These are phyloP conservation scores for Kondoa malvinella DNA, from an alignment of 768 basidiomycete species.

Conservation along the genomic window DNA sequence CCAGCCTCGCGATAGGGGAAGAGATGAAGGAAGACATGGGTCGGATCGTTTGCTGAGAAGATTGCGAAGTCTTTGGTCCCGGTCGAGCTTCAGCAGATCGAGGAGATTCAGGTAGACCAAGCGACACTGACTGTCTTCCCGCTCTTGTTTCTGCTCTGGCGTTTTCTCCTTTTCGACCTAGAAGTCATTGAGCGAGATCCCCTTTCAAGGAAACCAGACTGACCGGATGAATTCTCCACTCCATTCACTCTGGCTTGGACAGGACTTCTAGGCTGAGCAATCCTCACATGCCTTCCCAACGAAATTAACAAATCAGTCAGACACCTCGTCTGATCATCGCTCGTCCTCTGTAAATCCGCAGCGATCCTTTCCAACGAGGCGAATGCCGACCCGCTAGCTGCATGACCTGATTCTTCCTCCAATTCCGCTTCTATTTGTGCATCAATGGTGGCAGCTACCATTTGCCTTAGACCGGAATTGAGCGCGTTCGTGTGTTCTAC, in stretches of 20 bases:
- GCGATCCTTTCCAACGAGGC: not conserved
- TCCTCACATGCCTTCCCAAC: not conserved
- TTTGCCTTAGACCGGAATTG: not conserved
- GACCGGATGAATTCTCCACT: no score
- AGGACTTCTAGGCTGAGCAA: no score
- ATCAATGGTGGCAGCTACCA: not conserved
- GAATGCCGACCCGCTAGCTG: not conserved
- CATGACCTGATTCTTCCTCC: not conserved
- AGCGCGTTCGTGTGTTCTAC: not conserved
- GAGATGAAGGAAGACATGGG: not conserved
- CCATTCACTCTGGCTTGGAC: no score
- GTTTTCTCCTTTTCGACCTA: not conserved
- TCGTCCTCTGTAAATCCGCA: not conserved
- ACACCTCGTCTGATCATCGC: not conserved
- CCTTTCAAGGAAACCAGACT: no score
- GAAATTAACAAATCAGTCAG: not conserved
- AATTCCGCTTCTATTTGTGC: not conserved
- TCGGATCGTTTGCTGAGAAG: not conserved
- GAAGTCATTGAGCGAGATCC: not conserved
- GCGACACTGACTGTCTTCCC: not conserved
- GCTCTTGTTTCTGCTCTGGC: not conserved
- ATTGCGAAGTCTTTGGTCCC: not conserved
- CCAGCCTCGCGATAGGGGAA: not conserved
- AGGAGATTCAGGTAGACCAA: not conserved
- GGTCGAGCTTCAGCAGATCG: not conserved